Base-by-base conservation (phyloP, 2,329 filamentous ascomycete species). In the Diaporthe destruens region DNA sequence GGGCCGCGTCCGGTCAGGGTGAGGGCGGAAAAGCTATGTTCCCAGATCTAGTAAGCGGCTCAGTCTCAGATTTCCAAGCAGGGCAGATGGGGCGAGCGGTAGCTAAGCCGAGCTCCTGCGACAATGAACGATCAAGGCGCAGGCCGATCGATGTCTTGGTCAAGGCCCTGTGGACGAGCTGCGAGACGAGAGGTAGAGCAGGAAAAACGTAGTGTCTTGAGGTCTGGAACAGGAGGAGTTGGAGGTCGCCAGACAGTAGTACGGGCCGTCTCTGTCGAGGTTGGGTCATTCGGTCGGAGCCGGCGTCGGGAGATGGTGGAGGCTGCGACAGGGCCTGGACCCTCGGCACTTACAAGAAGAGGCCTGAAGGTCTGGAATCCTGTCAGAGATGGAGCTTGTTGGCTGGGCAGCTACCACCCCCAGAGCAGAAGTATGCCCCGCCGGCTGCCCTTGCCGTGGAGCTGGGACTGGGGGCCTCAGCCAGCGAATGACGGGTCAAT, bases 21-120 rank as follows among this genome's bases (percentile, higher is more conserved):
- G 69, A 42, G 47, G 34, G 65, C 72, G 72, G 72, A 74, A 72
- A 74, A 74, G 72, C 66, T 74, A 74, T 74, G n/a, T 70, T 72
- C 72, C 72, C 72, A 42, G 47, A 25, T 42, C 16, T 61, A 18
- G 32, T 36, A 7, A 6, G 44, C 20, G 44, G 44, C 56, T 61
- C 44, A 44, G 49, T 44, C 32, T 44, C 53, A 25, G 67, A 44
- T 51, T 47, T 57, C n/a, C 42, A 32, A 61, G 42, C 54, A 25
- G 44, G 42, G 20, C 12, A 36, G 61, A 25, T 51, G 44, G 25
- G 5, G 61, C 44, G n/a, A 23, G 44, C 61, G 12, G 44, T 36
- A n/a, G n/a, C n/a, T n/a, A 2, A 36, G 61, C 36, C 8, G 29
- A 42, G 7, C 5, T 11, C 20, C 61, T 51, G 61, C 44, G 44